phyloP scores from a whole-genome alignment of 2,329 filamentous ascomycete genomes.

The Phaeosphaeriaceae sp. region DNA sequence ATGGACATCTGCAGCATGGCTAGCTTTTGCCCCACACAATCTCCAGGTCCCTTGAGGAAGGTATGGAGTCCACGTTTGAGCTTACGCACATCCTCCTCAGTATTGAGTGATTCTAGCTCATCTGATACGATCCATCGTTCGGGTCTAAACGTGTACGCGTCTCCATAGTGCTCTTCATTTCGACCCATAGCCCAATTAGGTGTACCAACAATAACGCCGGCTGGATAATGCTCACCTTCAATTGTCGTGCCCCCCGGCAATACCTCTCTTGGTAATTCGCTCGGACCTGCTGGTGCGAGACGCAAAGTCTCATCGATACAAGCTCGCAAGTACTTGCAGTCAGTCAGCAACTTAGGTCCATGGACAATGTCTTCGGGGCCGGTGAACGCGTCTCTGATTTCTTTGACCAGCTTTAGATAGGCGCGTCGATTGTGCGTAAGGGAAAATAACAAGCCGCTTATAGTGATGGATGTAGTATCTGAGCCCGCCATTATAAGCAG shows the following conservation, averaged over 20 bases:
- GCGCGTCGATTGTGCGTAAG: conserved; percentile 10
- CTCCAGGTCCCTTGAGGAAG: conserved; percentile 29
- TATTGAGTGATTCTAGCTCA: conserved; percentile 3
- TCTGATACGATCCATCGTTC: conserved; percentile 24
- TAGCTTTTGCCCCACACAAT: conserved; percentile 34
- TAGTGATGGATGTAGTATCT: conserved; percentile 16
- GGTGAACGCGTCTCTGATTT: conserved; percentile 16
- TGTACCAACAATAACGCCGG: conserved; percentile 20
- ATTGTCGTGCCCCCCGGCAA: conserved; percentile 25
- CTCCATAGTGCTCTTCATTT: conserved; percentile 22
- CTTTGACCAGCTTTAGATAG: conserved; percentile 17
- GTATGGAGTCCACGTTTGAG: conserved; percentile 19
- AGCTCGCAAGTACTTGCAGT: conserved; percentile 21
- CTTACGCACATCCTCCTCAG: conserved; percentile 12
- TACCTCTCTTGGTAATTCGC: conserved; percentile 19
- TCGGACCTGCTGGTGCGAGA: conserved; percentile 17
- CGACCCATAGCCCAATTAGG: conserved; percentile 23
- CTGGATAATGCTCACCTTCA: conserved; percentile 15
- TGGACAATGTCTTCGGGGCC: conserved; percentile 12
- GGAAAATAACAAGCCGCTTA: conserved; percentile 19
- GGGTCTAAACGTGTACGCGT: conserved; percentile 18
- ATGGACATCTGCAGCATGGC: conserved; percentile 11
- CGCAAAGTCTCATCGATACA: conserved; percentile 25
- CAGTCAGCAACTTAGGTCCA: conserved; percentile 1
- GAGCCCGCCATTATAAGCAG: conserved; percentile 22